Evolutionary conservation across 306 rosid genomes (phyloP).

Genomic region (barrel medic (Medicago truncatula)): MtrunA17r5.0-ANR NC_053048.1:52793001-52793500

Average conservation of each 20-base stretch:
- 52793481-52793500: too few species aligned
- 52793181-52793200: conserved; percentile 2
- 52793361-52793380: too few species aligned
- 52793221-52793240: conserved; percentile 1
- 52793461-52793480: too few species aligned
- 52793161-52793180: not conserved
- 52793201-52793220: conserved; percentile 4
- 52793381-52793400: too few species aligned
- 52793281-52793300: conserved; percentile 21
- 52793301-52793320: not conserved
- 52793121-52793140: not conserved
- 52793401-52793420: too few species aligned
- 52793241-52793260: not conserved
- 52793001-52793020: too few species aligned
- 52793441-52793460: too few species aligned
- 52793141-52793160: not conserved
- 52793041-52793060: too few species aligned
- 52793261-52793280: conserved; percentile 8
- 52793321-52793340: conserved; percentile 10
- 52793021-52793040: not conserved
- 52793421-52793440: too few species aligned
- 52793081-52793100: not conserved
- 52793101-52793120: not conserved
- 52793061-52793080: not conserved
- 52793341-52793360: not conserved